Evolutionary conservation across 768 basidiomycete species (phyloP).

Genomic region (Mycena chlorophos): DNA sequence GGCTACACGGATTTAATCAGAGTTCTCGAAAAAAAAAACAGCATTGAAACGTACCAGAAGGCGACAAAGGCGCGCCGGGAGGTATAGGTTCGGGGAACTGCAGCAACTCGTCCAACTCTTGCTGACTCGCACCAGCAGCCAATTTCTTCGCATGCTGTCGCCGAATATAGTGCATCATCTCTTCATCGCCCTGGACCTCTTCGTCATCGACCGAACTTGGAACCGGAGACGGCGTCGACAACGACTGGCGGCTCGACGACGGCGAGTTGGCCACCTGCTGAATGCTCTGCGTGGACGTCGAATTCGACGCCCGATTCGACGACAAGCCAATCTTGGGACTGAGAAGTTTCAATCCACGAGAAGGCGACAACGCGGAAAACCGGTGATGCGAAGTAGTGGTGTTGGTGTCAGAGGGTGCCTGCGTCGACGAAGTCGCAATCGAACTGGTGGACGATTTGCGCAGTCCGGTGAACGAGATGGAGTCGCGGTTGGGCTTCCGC

Average conservation of each 20-base stretch:
- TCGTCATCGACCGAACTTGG: constrained; percentile 81
- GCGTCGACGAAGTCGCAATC: constrained; percentile 64
- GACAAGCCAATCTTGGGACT: constrained; percentile 74
- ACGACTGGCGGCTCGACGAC: constrained; percentile 70
- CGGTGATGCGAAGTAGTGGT: constrained; percentile 58
- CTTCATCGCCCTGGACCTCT: constrained; percentile 87
- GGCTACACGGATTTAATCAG: constrained; percentile 40
- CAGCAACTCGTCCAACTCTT: constrained; percentile 84
- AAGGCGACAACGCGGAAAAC: constrained; percentile 83
- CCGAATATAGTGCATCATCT: constrained; percentile 93
- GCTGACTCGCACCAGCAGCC: constrained; percentile 78
- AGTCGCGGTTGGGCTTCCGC: constrained; percentile 76
- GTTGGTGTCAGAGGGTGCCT: constrained; percentile 45
- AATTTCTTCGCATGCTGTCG: constrained; percentile 88
- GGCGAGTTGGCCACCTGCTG: constrained; percentile 59
- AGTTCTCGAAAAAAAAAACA: neutral
- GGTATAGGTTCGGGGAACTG: constrained; percentile 89
- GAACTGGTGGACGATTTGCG: constrained; percentile 85
- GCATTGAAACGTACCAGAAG: constrained; percentile 57
- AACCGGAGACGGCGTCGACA: constrained; percentile 84
- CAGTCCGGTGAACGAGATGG: constrained; percentile 72
- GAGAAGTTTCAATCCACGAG: constrained; percentile 78
- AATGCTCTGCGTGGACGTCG: constrained; percentile 49
- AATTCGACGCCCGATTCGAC: constrained; percentile 55
- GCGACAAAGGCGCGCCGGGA: constrained; percentile 64